These are phyloP conservation scores for Kalmusia sp. DNA, from an alignment of 2,329 filamentous ascomycete genomes.

Conservation along the genomic window DNA sequence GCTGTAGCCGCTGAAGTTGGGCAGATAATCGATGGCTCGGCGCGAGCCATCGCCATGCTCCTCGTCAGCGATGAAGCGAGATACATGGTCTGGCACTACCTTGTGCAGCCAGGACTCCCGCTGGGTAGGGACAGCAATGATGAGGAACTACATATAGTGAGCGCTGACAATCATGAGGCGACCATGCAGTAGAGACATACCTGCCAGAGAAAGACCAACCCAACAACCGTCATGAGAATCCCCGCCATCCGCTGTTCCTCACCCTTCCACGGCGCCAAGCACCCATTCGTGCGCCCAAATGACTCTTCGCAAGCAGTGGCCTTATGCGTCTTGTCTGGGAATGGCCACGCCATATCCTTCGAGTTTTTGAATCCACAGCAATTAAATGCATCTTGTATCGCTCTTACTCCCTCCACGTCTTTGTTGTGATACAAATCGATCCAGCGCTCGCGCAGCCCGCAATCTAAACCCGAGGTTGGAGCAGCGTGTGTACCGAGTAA, in stretches of 20 bases:
- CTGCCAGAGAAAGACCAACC: conserved; percentile 44
- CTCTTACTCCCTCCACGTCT: conserved; percentile 58
- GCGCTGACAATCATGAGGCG: not conserved
- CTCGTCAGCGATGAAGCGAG: conserved; percentile 39
- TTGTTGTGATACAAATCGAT: conserved; percentile 59
- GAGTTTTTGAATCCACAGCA: conserved; percentile 71
- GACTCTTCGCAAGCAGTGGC: conserved; percentile 53
- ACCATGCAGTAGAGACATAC: conserved; percentile 18
- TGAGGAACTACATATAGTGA: conserved; percentile 27
- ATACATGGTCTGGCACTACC: conserved; percentile 39
- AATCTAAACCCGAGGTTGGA: conserved; percentile 53
- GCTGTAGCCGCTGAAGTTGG: conserved; percentile 35
- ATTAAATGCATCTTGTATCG: conserved; percentile 69
- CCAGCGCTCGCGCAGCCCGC: conserved; percentile 66
- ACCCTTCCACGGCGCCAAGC: conserved; percentile 63
- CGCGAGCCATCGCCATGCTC: conserved; percentile 29
- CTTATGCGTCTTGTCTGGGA: conserved; percentile 49
- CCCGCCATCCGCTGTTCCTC: conserved; percentile 62
- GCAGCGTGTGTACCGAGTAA: conserved; percentile 53
- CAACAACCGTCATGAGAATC: conserved; percentile 60
- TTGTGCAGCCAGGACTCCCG: conserved; percentile 41
- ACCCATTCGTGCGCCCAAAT: conserved; percentile 57
- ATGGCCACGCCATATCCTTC: conserved; percentile 69
- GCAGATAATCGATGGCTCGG: conserved; percentile 38
- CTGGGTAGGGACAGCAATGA: conserved; percentile 39